Evolutionary conservation across 2,329 filamentous ascomycete species (phyloP), one percentile per base, ranked within the genome.

Genomic region (Lomentospora prolificans): DNA sequence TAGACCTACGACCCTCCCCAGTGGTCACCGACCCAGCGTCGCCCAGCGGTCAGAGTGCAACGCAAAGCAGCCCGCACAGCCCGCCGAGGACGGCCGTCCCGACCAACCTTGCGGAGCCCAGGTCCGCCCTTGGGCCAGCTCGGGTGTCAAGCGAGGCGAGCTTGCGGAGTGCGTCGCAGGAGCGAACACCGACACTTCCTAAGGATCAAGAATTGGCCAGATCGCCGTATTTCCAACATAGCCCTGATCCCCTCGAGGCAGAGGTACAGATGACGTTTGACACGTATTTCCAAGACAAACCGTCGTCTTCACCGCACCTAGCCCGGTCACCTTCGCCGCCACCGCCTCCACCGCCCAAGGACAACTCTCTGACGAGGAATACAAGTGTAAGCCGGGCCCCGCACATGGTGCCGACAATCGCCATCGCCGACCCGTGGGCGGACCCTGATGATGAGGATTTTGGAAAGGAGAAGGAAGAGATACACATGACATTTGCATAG

Each of bases 401-500:
- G 6, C 44, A 48, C 12, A 14, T 41, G 39, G 14, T 48, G 19
- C 81, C 81, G 0, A 74, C 72, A 51, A 69, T 82, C 54, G 64
- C 72, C 24, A 63, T 80, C 28, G 62, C 73, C 58, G 72, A 92
- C 77, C 79, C 87, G 1, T 92, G 89, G 89, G 84, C 80, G 3
- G 86, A 81, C 53, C 75, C 82, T 7, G 77, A 79, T 50, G 85
- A 89, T 48, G 80, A 85, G 28, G 80, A 87, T 54, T 87, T 87
- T 71, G 84, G 83, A 17, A 78, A 80, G 64, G 86, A 90, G 68
- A 82, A 83, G 66, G 86, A 48, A 17, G 36, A 90, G 69, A 87
- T 92, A 60, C 79, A 81, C 30, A 87, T 92, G 86, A 90, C 86
- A 60, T 92, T 92, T 80, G 88, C 86, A 69, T 89, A 73, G 53